These are phyloP conservation scores for Tuber borchii DNA, from an alignment of 495 filamentous ascomycete genomes.

Conservation along the genomic window DNA sequence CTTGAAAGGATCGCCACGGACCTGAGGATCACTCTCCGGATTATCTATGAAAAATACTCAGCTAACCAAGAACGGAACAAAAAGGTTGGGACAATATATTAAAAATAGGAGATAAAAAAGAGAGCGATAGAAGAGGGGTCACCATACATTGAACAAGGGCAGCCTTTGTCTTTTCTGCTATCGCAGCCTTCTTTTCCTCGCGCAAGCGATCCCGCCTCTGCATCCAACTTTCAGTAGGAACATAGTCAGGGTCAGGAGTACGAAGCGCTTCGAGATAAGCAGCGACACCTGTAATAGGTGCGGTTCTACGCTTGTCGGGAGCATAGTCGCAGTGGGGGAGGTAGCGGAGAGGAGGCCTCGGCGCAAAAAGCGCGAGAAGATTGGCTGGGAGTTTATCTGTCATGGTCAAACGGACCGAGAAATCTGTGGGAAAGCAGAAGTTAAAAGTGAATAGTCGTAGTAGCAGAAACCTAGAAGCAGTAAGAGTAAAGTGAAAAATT, in stretches of 20 bases:
- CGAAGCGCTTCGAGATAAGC: conserved; percentile 64
- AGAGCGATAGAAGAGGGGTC: conserved; percentile 16
- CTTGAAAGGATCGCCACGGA: conserved; percentile 87
- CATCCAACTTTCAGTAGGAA: conserved; percentile 85
- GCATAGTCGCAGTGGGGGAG: conserved; percentile 75
- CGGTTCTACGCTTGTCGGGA: conserved; percentile 71
- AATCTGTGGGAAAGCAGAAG: not conserved
- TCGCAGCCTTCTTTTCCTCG: conserved; percentile 63
- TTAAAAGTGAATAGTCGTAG: not conserved
- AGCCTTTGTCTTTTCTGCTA: conserved; percentile 60
- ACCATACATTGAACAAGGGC: conserved; percentile 62
- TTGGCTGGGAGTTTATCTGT: conserved; percentile 92
- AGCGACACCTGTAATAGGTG: conserved; percentile 63
- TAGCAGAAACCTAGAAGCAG: not conserved
- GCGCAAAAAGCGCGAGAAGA: conserved; percentile 85
- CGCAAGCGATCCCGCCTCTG: conserved; percentile 74
- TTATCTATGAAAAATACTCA: conserved; percentile 50
- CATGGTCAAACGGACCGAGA: conserved; percentile 51
- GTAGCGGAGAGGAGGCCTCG: conserved; percentile 85
- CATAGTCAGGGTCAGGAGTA: conserved; percentile 64
- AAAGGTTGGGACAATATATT: conserved; percentile 6
- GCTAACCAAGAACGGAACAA: conserved; percentile 19
- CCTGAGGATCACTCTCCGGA: conserved; percentile 70
- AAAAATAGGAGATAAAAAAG: not conserved
- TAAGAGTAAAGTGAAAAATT: not conserved